Percentiles rank a stretch among this genome's conserved stretches.
phyloP scores from a whole-genome alignment of 2,329 filamentous ascomycete genomes.

The Alternaria panax region DNA sequence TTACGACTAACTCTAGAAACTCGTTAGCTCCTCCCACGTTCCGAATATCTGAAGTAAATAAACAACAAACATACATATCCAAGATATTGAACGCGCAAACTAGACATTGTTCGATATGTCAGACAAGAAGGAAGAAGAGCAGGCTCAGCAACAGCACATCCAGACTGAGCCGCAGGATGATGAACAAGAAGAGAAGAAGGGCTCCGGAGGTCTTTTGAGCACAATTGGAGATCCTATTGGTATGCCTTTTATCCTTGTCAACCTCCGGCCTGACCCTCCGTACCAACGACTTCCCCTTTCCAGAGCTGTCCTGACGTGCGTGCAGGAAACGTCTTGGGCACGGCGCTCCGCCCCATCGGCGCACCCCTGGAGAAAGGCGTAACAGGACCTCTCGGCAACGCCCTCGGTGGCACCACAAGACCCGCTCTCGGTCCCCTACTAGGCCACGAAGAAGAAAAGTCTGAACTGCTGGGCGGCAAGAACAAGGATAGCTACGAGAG shows the following conservation, averaged over 20 bases:
- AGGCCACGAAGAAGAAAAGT: constrained; percentile 46
- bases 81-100: background rate
- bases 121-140: constrained; percentile 19
- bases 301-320: background rate
- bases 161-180: constrained; percentile 26
- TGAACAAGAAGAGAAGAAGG: constrained; percentile 30
- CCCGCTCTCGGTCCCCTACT: constrained; percentile 46
- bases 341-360: constrained; percentile 50
- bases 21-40: background rate
- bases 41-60: background rate
- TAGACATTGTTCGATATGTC: constrained; percentile 13
- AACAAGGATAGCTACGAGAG: constrained; percentile 50
- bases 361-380: constrained; percentile 46
- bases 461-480: constrained; percentile 48
- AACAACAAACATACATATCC: background rate
- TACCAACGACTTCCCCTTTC: background rate
- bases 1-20: background rate
- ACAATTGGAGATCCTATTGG: constrained; percentile 43
- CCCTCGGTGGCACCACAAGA: constrained; percentile 48
- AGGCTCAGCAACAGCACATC: constrained; percentile 39
- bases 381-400: constrained; percentile 48
- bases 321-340: constrained; percentile 48
- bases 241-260: constrained; percentile 16
- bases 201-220: constrained; percentile 39
- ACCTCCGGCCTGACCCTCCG: background rate